Base-by-base conservation (phyloP, 495 filamentous ascomycete genomes). In the Geopyxis carbonaria region DNA sequence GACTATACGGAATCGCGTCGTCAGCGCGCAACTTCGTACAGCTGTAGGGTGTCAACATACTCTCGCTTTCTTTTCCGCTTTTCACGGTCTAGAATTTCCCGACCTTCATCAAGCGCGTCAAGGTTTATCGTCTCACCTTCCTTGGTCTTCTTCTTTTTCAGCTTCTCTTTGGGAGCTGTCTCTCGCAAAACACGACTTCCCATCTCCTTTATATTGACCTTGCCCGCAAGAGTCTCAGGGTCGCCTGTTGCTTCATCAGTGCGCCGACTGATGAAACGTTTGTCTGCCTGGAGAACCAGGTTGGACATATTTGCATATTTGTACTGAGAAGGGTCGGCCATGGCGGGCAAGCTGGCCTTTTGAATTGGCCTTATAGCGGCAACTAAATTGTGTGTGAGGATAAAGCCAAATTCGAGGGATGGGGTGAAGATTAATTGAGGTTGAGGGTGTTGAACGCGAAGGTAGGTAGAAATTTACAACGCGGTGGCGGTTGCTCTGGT, bases 231-330 rank as follows among this genome's bases (percentile, higher is more conserved):
- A 37, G 89, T 95, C 62, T 99, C 89, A 35, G 89, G 89, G 57
- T 99, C 91, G 51, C 89, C 89, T 24, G 91, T 94, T 42, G 80
- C 76, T 61, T 99, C 89, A 63, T 99, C 89, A 47, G 76, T 81
- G 47, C 80, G 73, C 21, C 52, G 44, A 40, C 82, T 85, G 50
- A 87, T 76, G 59, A 99, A 95, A 57, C 91, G 78, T 62, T 82
- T 77, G 67, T 99, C 89, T 65, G 84, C 86, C 77, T 94, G 87
- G 72, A 94, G 82, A 59, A 99, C 89, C 83, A 99, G 75, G 75
- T 99, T 99, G 67, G 89, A 95, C 89, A 99, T 99, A 59, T 84
- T 86, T 75, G 83, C 81, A 70, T 99, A 99, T 63, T 99, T 99
- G 69, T 93, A 99, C 64, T 94, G 86, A 53, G 80, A 87, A 50